Conservation (phyloP, 1,284 basidiomycete genomes). For the Trichosporon coremiiforme region DNA sequence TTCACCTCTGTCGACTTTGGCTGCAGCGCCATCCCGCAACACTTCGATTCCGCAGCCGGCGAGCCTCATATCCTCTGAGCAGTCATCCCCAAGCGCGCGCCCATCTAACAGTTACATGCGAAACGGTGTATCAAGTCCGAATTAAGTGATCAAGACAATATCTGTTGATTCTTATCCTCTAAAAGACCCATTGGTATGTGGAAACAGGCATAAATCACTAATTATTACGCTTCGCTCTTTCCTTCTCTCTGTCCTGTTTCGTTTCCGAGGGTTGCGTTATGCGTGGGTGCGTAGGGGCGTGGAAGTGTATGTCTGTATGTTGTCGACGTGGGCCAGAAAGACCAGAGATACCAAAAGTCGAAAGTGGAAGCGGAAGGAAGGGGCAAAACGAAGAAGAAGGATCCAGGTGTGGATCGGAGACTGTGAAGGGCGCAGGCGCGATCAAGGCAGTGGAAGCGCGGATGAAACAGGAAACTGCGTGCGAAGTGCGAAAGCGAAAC, state of each 20-base stretch:
- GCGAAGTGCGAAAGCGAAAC: background rate
- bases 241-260: background rate
- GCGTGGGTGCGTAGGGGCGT: background rate
- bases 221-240: background rate
- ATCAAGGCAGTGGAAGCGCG: background rate
- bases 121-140: constrained; percentile 1
- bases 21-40: too few species aligned
- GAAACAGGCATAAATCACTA: background rate
- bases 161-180: background rate
- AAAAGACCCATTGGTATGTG: background rate
- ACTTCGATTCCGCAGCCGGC: too few species aligned
- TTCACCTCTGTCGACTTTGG: too few species aligned
- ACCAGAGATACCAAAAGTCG: constrained; percentile 15
- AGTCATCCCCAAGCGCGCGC: too few species aligned
- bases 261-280: background rate
- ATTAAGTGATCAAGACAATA: constrained; percentile 6
- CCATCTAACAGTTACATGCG: constrained; percentile 14
- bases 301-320: background rate
- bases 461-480: background rate
- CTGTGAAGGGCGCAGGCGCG: background rate
- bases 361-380: too few species aligned
- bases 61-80: too few species aligned
- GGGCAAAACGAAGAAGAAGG: background rate
- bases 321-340: background rate
- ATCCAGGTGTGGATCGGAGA: background rate